Evolutionary conservation across 495 filamentous ascomycete species (phyloP), one percentile per base, ranked within the genome.

Genomic region (Aspergillus cavernicola): DNA sequence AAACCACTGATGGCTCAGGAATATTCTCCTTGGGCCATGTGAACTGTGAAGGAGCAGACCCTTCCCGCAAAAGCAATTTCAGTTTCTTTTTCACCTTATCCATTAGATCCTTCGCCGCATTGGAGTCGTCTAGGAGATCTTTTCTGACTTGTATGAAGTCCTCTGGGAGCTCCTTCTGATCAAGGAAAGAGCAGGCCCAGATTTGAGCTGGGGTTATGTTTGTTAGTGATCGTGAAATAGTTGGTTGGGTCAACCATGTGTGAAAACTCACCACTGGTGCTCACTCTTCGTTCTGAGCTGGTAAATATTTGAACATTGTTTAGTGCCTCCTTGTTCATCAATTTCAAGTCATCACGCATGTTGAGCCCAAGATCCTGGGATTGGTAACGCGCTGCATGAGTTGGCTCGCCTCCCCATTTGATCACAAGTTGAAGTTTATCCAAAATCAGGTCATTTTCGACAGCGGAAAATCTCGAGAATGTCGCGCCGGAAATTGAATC

Each of bases 1-100:
- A 88, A 16, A 97, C 92, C 58, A 93, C 82, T 24, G 87, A 89
- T 12, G 93, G 93, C 59, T 97, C 95, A 12, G 92, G 89, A 67
- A 92, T 90, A 55, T 91, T 89, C 29, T 84, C 79, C 46, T 89
- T 85, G n/a, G 93, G 93, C 93, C 93, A 98, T 37, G 92, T 90
- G 64, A 98, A 98, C 63, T 97, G 92, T 15, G 90, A 82, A 13
- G 93, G 92, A 6, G 92, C 87, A 48, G 87, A 89, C 3, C 95
- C 95, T 66, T 95, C 86, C 22, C 93, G 81, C 47, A 98, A 72
- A 32, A 98, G 77, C 2, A 86, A 81, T 71, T 98, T 98, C 5
- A 98, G 77, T 81, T 95, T 96, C 80, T 97, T 97, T 77, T 98
- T 98, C 40, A 98, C 93, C 66, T 95, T 96, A 70, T 98, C 93